phyloP scores from a whole-genome alignment of 2,329 filamentous ascomycete genomes.

The Lecanoromycetidae sp. region DNA sequence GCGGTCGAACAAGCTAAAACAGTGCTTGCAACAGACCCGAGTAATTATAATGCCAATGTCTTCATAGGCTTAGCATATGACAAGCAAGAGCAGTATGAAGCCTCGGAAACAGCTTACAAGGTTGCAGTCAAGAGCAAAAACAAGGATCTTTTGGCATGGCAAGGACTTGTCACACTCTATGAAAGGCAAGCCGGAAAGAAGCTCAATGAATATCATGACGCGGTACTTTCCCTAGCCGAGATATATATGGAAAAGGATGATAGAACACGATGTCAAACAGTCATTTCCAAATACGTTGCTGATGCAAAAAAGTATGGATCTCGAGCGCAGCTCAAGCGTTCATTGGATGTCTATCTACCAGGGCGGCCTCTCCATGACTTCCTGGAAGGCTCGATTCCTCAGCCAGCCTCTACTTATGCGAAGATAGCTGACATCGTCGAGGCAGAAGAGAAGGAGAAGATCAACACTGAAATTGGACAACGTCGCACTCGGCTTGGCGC shows the following conservation, averaged over 20 bases:
- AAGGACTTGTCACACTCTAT: constrained; percentile 75
- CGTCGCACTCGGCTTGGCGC: constrained; percentile 78
- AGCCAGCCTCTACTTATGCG: constrained; percentile 69
- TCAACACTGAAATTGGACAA: constrained; percentile 83
- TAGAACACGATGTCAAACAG: constrained; percentile 44
- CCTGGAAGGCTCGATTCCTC: constrained; percentile 71
- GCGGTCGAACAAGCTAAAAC: constrained; percentile 57
- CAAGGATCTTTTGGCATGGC: constrained; percentile 74
- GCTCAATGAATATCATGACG: constrained; percentile 61
- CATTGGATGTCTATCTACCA: constrained; percentile 65
- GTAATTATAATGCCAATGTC: constrained; percentile 76
- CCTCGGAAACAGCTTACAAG: constrained; percentile 65
- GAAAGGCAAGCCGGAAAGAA: constrained; percentile 61
- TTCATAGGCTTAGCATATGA: constrained; percentile 78
- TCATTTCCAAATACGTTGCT: constrained; percentile 67
- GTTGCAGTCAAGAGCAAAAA: constrained; percentile 60
- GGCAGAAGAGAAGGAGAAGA: constrained; percentile 71
- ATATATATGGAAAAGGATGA: constrained; percentile 61
- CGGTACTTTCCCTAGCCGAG: constrained; percentile 59
- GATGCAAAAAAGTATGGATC: constrained; percentile 63
- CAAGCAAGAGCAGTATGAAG: constrained; percentile 57
- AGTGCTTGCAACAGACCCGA: constrained; percentile 58
- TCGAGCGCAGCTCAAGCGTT: constrained; percentile 59
- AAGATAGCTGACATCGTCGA: constrained; percentile 75
- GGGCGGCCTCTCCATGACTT: constrained; percentile 67